phyloP scores from a whole-genome alignment of 495 filamentous ascomycete genomes.

The Tuber melanosporum region DNA sequence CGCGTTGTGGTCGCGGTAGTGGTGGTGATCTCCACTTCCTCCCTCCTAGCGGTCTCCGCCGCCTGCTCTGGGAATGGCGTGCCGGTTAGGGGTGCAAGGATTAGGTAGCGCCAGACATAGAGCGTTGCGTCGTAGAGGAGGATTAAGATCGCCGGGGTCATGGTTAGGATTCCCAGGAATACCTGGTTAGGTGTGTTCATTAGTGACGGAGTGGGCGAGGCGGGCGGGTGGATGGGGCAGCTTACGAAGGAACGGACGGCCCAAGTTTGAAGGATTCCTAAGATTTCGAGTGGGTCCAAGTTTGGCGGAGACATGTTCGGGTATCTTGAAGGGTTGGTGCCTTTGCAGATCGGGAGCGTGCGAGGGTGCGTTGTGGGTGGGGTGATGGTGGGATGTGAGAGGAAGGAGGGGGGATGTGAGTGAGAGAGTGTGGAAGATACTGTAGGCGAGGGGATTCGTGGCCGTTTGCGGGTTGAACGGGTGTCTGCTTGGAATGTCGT shows the following conservation, averaged over 20 bases:
- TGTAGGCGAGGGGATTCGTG: not conserved
- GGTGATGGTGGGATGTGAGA: not conserved
- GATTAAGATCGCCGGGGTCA: constrained; percentile 60
- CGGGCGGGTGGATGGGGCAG: not conserved
- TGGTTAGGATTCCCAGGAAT: constrained; percentile 56
- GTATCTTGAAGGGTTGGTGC: not conserved
- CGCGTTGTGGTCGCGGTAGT: not conserved
- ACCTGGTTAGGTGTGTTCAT: constrained; percentile 46
- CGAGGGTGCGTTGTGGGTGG: not conserved
- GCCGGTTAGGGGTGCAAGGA: constrained; percentile 16
- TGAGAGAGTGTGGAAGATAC: not conserved
- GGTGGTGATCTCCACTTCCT: not conserved
- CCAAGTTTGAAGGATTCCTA: constrained; percentile 49
- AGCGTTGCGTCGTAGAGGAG: constrained; percentile 62
- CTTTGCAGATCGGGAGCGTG: not conserved
- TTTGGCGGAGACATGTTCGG: not conserved
- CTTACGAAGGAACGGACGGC: constrained; percentile 58
- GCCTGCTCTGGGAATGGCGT: constrained; percentile 4
- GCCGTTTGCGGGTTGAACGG: not conserved
- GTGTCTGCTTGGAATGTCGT: not conserved
- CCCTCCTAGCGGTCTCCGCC: not conserved
- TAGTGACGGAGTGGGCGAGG: not conserved
- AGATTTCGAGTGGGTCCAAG: not conserved
- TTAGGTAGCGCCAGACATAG: constrained; percentile 49
- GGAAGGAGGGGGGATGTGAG: not conserved